Conservation (phyloP, 768 basidiomycete genomes). For the Boletus patriciae region DNA sequence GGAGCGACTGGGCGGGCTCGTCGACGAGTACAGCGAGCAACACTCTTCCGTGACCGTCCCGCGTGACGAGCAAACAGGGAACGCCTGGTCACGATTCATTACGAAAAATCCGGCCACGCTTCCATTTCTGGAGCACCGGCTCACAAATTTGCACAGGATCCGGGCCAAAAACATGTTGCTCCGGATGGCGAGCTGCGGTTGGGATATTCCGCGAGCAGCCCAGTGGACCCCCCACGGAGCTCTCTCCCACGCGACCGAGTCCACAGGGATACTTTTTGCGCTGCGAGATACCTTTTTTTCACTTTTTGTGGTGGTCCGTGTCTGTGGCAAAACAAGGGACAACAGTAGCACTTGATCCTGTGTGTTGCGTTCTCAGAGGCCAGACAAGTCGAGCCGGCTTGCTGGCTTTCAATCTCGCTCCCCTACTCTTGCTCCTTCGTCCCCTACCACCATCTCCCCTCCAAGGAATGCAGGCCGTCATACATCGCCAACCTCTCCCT, state of each 20-base stretch:
- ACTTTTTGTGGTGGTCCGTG: conserved; percentile 14
- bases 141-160: conserved; percentile 5
- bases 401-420: conserved; percentile 39
- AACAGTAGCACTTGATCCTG: conserved; percentile 36
- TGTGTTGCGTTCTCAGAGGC: conserved; percentile 35
- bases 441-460: conserved; percentile 50
- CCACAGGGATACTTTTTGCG: background rate
- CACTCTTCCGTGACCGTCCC: conserved; percentile 31
- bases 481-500: conserved; percentile 60
- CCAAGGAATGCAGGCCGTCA: conserved; percentile 70
- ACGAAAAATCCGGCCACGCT: conserved; percentile 9
- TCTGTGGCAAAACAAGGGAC: conserved; percentile 24
- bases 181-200: background rate
- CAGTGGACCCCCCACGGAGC: too few relatives aligned
- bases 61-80: conserved; percentile 31
- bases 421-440: conserved; percentile 17
- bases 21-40: conserved; percentile 39
- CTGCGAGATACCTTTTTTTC: background rate
- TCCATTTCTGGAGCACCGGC: conserved; percentile 7
- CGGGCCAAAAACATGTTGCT: background rate
- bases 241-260: too few relatives aligned
- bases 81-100: conserved; percentile 28
- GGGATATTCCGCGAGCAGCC: too few relatives aligned
- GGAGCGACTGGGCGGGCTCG: conserved; percentile 26
- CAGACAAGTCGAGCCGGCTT: conserved; percentile 32